phyloP scores from a whole-genome alignment of 306 rosid species.

The Glycine tomentella region DNA sequence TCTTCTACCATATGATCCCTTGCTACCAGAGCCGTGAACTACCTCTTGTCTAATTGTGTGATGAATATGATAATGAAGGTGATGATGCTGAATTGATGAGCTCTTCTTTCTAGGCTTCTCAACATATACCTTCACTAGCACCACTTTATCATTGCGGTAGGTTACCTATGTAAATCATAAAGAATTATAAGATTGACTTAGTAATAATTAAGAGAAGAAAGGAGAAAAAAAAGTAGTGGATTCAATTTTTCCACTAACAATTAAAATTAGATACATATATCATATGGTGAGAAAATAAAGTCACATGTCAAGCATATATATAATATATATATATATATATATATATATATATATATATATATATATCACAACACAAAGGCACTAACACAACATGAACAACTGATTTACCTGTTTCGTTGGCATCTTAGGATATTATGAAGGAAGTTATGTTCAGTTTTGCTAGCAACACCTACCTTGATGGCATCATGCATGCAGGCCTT shows the following conservation, averaged over 20 bases:
- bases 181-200: too few species aligned
- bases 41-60: conserved; percentile 48
- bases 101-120: conserved; percentile 62
- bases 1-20: conserved; percentile 60
- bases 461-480: not conserved
- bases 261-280: too few species aligned
- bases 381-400: conserved; percentile 24
- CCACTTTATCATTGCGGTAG: conserved; percentile 58
- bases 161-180: conserved; percentile 49
- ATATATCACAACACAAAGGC: too few species aligned
- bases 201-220: too few species aligned
- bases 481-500: not conserved
- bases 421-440: conserved; percentile 48
- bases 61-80: conserved; percentile 53
- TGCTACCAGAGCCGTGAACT: conserved; percentile 22
- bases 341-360: too few species aligned
- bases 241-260: too few species aligned
- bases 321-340: too few species aligned
- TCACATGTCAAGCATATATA: too few species aligned
- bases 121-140: conserved; percentile 59
- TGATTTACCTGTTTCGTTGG: conserved; percentile 62
- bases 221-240: too few species aligned
- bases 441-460: conserved; percentile 21
- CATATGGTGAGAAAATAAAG: too few species aligned
- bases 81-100: conserved; percentile 42